A percentile compares a stretch with the other conserved stretches of the same genome.
Conservation (phyloP, 805 yeast species). For the Saturnispora sekii region DNA sequence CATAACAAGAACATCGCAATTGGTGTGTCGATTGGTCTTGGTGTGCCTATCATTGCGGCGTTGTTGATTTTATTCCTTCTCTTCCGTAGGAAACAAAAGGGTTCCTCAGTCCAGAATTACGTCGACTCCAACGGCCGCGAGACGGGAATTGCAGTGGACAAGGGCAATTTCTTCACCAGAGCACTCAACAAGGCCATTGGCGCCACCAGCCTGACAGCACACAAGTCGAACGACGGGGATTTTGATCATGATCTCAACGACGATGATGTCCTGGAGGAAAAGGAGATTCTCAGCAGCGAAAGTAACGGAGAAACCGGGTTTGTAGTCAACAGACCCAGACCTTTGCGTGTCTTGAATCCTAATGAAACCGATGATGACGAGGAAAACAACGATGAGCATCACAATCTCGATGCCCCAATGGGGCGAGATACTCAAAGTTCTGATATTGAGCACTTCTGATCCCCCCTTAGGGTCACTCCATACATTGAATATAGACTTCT, state of each 20-base stretch:
- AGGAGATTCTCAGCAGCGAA: background rate
- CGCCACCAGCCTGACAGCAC: slow-evolving; percentile 20
- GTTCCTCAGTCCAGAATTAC: slow-evolving; percentile 18
- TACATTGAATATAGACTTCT: no score
- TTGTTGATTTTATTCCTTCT: slow-evolving; percentile 11
- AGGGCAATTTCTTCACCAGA: slow-evolving; percentile 17
- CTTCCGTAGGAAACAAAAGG: slow-evolving; percentile 14
- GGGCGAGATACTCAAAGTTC: no score
- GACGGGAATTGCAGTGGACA: slow-evolving; percentile 23
- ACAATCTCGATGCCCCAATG: background rate
- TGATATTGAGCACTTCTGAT: background rate
- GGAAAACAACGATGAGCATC: background rate
- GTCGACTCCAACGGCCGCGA: slow-evolving; percentile 28
- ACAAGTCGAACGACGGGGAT: slow-evolving; percentile 15
- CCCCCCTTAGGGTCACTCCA: no score
- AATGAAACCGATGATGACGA: background rate
- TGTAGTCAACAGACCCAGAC: slow-evolving; percentile 24
- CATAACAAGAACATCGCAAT: slow-evolving; percentile 42
- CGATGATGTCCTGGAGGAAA: slow-evolving; percentile 10
- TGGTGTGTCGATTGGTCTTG: slow-evolving; percentile 66
- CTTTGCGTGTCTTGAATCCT: slow-evolving; percentile 17
- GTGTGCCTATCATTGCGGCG: slow-evolving; percentile 46
- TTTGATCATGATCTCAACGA: slow-evolving; percentile 12
- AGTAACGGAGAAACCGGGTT: slow-evolving; percentile 21
- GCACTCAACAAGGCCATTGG: slow-evolving; percentile 10